phyloP scores from a whole-genome alignment of 441 rosid genomes.

The Mallotus japonicus region DNA sequence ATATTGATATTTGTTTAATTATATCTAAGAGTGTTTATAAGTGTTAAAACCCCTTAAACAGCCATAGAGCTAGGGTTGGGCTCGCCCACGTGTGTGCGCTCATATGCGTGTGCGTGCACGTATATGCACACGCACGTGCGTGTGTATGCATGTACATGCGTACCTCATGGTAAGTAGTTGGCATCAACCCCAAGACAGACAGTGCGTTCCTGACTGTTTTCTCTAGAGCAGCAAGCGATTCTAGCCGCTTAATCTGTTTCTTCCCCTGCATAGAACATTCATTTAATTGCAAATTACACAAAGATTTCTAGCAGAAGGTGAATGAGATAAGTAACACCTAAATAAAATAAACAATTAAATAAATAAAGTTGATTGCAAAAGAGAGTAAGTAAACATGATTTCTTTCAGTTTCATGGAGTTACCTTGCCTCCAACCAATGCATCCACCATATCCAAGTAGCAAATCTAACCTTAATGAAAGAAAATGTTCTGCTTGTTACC shows the following conservation, averaged over 20 bases:
- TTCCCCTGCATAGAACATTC: slow-evolving; percentile 58
- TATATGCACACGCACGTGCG: no score
- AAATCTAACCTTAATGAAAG: not conserved
- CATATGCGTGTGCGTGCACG: no score
- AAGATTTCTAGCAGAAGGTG: not conserved
- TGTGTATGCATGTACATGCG: no score
- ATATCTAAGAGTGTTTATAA: no score
- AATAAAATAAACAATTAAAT: not conserved
- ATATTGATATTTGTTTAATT: no score
- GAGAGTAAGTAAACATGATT: slow-evolving; percentile 3
- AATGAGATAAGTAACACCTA: not conserved
- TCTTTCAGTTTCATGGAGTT: not conserved
- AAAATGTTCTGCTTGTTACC: slow-evolving; percentile 36
- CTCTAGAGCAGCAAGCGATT: slow-evolving; percentile 69
- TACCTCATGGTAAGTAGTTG: slow-evolving; percentile 73
- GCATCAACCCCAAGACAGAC: slow-evolving; percentile 69
- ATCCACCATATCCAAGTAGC: not conserved
- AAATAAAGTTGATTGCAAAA: not conserved
- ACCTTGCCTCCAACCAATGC: not conserved
- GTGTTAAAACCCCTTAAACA: no score
- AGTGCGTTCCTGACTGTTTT: slow-evolving; percentile 58
- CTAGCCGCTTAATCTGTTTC: slow-evolving; percentile 63
- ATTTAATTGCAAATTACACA: not conserved
- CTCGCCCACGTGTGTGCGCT: no score
- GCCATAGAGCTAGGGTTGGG: no score